Percentiles rank a stretch among this genome's conserved stretches.
Evolutionary conservation across 257 asterid genomes (phyloP).

Genomic region (Salvia miltiorrhiza): DNA sequence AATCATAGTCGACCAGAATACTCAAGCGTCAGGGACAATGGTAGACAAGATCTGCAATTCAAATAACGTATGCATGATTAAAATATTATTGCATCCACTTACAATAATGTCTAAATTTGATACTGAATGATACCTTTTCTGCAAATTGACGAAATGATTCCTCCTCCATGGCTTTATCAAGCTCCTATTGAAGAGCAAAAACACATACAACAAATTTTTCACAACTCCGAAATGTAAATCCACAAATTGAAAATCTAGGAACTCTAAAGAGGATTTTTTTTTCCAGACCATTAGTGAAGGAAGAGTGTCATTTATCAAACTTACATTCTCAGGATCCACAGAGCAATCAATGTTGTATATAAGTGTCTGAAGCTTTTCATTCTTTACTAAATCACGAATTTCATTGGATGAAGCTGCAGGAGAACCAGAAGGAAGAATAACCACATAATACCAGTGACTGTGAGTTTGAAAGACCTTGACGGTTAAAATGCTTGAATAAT

Average conservation of each 20-base stretch:
- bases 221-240: neutral
- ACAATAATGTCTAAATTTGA: neutral
- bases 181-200: conserved; percentile 36
- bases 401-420: conserved; percentile 61
- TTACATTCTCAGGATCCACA: conserved; percentile 52
- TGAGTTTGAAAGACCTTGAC: neutral
- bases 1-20: neutral
- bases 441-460: neutral
- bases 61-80: neutral
- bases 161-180: conserved; percentile 55
- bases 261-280: neutral
- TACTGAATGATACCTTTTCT: conserved; percentile 44
- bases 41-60: conserved; percentile 40
- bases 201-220: neutral
- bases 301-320: conserved; percentile 10
- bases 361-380: conserved; percentile 55
- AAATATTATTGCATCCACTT: neutral
- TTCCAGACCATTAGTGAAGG: neutral
- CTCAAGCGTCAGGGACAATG: conserved; percentile 25
- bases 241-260: neutral
- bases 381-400: conserved; percentile 51
- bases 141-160: conserved; percentile 51
- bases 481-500: neutral
- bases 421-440: conserved; percentile 2
- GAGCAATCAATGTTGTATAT: conserved; percentile 46